Evolutionary conservation across 805 yeast genomes (phyloP).

Genomic region (Yarrowia osloensis): DNA sequence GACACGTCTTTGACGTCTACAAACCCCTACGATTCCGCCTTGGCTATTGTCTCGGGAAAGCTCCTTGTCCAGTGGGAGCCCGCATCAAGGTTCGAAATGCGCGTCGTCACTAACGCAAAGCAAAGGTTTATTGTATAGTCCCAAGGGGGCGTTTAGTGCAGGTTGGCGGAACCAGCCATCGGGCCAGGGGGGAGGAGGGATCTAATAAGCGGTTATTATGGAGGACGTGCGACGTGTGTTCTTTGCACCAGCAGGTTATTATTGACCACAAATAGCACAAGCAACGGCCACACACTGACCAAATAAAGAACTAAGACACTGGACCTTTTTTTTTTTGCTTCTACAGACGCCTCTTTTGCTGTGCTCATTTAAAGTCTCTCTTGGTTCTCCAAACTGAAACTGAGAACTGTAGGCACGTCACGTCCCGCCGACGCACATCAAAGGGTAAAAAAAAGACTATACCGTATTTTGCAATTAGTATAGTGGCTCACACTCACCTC

Average conservation of each 20-base stretch:
- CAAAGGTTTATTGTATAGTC: not conserved
- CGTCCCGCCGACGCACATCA: constrained; percentile 25
- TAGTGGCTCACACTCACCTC: not conserved
- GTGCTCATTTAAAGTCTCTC: constrained; percentile 7
- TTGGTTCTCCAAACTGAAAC: not conserved
- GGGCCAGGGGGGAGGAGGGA: constrained; percentile 11
- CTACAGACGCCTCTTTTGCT: not conserved
- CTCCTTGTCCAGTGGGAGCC: not conserved
- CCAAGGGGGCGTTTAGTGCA: constrained; percentile 20
- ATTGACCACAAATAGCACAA: too few species aligned
- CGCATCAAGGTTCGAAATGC: not conserved
- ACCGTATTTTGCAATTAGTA: not conserved
- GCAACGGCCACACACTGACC: too few species aligned
- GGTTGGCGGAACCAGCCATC: not conserved
- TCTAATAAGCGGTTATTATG: too few species aligned
- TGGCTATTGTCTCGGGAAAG: not conserved
- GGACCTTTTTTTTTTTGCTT: not conserved
- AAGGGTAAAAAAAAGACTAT: constrained; percentile 12
- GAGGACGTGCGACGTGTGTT: too few species aligned
- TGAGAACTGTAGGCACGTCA: constrained; percentile 13
- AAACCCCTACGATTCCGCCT: not conserved
- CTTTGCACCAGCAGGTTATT: too few species aligned
- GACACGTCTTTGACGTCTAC: too few species aligned
- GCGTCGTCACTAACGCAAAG: not conserved
- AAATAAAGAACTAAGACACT: too few species aligned